phyloP scores from a whole-genome alignment of 2,329 filamentous ascomycete genomes.

The Penicillium sp. region DNA sequence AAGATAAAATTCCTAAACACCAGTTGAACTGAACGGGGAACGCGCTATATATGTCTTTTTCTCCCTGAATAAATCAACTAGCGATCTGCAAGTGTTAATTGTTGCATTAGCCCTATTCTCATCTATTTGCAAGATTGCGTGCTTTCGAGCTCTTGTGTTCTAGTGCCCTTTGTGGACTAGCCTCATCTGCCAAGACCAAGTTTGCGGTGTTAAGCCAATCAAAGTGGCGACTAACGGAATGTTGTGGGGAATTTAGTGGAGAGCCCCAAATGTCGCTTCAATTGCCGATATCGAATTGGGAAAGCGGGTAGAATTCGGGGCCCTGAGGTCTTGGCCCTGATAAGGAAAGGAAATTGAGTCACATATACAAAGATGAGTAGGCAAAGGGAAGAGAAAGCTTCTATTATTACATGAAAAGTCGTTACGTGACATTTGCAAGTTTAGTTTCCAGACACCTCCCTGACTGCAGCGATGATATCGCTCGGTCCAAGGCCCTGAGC shows the following conservation, averaged over 20 bases:
- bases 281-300: background rate
- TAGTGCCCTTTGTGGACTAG: background rate
- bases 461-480: conserved; percentile 33
- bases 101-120: background rate
- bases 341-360: background rate
- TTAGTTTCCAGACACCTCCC: conserved; percentile 24
- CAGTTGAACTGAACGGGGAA: background rate
- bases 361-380: background rate
- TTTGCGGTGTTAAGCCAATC: background rate
- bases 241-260: background rate
- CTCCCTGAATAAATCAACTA: background rate
- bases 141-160: background rate
- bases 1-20: background rate
- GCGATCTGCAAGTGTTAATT: background rate
- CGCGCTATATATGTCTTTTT: background rate
- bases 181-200: background rate
- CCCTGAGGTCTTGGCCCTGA: background rate
- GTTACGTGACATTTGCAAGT: background rate
- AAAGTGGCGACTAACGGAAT: background rate
- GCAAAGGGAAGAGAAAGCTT: background rate
- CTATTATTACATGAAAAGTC: background rate
- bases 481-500: conserved; percentile 37
- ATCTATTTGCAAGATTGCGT: background rate
- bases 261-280: background rate
- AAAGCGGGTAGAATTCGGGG: background rate